phyloP scores from a whole-genome alignment of 2,329 filamentous ascomycete species.

The Calycina marina region DNA sequence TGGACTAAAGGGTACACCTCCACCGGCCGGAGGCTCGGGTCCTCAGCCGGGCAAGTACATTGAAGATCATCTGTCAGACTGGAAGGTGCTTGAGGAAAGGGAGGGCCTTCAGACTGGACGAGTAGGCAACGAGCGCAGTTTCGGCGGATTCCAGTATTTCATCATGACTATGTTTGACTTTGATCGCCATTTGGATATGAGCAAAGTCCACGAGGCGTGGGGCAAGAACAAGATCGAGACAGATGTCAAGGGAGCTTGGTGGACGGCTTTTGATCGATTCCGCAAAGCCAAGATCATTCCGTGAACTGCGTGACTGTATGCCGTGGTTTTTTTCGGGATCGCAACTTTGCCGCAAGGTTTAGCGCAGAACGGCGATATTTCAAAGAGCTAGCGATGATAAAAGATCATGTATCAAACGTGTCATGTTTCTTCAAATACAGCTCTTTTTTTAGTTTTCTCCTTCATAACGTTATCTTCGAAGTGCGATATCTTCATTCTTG shows the following conservation, averaged over 20 bases:
- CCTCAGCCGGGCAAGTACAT: constrained; percentile 24
- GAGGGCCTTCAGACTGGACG: constrained; percentile 26
- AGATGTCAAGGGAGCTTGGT: constrained; percentile 23
- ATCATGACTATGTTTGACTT: constrained; percentile 31
- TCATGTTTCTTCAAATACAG: too few species aligned
- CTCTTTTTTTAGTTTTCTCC: too few species aligned
- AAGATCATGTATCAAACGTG: too few species aligned
- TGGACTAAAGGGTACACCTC: constrained; percentile 27
- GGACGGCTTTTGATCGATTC: constrained; percentile 29
- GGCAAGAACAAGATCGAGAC: constrained; percentile 27
- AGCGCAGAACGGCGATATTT: too few species aligned
- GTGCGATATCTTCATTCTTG: too few species aligned
- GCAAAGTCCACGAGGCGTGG: constrained; percentile 27
- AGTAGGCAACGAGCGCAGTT: constrained; percentile 24
- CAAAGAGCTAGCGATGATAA: too few species aligned
- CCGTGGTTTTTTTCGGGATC: too few species aligned
- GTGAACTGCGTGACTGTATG: not conserved
- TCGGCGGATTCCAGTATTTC: constrained; percentile 28
- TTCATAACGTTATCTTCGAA: too few species aligned
- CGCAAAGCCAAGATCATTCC: constrained; percentile 28
- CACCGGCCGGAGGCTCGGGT: constrained; percentile 18
- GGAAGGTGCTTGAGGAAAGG: constrained; percentile 22
- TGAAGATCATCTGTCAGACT: constrained; percentile 19
- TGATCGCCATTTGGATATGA: constrained; percentile 31
- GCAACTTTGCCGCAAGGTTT: too few species aligned